These are phyloP conservation scores for Cucumis melo DNA, from an alignment of 306 rosid species.

Conservation along the genomic window DNA sequence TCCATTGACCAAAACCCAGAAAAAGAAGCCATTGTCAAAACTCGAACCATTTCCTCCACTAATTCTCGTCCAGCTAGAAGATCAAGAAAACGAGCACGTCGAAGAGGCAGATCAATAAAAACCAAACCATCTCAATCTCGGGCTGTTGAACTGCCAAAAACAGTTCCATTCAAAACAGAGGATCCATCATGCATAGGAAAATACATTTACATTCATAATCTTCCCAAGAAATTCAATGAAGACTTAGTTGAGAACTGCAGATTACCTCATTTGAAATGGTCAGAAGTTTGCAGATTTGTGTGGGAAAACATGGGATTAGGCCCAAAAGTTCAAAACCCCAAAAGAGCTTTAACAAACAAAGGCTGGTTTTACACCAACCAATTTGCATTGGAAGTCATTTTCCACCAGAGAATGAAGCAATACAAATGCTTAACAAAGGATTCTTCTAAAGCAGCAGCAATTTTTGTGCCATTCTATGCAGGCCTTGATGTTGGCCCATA, in stretches of 20 bases:
- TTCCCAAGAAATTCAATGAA: constrained; percentile 24
- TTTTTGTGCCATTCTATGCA: constrained; percentile 28
- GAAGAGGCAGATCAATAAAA: neutral
- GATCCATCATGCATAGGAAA: constrained; percentile 18
- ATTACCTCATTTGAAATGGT: constrained; percentile 10
- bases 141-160: neutral
- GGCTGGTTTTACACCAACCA: constrained; percentile 36
- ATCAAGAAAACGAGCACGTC: neutral
- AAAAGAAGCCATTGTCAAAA: neutral
- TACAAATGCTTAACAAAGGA: constrained; percentile 32
- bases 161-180: neutral
- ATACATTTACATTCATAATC: constrained; percentile 24
- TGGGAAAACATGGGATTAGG: constrained; percentile 27
- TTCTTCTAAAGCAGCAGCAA: constrained; percentile 26
- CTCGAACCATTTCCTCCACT: neutral
- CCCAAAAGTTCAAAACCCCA: constrained; percentile 9
- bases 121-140: neutral
- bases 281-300: neutral
- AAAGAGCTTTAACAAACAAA: constrained; percentile 9
- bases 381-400: constrained; percentile 32
- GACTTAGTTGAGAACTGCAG: constrained; percentile 17
- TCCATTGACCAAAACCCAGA: neutral
- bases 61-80: neutral
- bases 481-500: constrained; percentile 35
- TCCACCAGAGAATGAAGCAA: constrained; percentile 27